Evolutionary conservation across 108 stramenopile species (phyloP).

Genomic region (Aurantiochytrium sp.): DNA sequence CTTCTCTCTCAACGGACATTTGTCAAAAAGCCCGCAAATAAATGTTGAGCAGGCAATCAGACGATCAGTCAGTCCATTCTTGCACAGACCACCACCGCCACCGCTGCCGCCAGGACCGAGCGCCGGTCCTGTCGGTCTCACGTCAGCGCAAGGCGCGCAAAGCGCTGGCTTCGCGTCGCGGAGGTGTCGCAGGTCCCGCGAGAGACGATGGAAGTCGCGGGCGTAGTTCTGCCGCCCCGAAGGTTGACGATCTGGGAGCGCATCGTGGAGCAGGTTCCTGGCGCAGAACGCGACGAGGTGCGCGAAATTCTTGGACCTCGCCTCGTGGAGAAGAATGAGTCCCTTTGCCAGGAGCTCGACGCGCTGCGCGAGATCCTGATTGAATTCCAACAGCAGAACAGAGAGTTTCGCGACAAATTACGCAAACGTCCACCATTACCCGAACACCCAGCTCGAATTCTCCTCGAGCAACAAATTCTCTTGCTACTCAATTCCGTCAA

Average conservation of each 20-base stretch:
- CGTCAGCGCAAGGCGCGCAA: no score
- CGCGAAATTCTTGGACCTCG: background rate
- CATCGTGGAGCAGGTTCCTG: background rate
- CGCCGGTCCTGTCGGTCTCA: no score
- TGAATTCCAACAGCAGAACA: background rate
- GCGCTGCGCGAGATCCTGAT: background rate
- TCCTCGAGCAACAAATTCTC: constrained; percentile 6
- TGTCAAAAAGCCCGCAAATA: no score
- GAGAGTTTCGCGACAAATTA: background rate
- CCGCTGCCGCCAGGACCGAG: no score
- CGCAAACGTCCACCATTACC: background rate
- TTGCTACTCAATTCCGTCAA: background rate
- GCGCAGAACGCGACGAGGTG: background rate
- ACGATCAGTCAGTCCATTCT: no score
- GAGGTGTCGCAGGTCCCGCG: no score
- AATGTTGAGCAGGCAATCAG: no score
- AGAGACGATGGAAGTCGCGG: background rate
- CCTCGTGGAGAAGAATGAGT: background rate
- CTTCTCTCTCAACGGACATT: no score
- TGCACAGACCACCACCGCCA: no score
- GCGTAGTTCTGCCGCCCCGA: background rate
- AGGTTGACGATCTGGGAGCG: background rate
- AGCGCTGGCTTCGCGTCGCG: no score
- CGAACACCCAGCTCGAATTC: background rate
- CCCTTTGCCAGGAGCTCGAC: background rate